Percentiles rank a stretch among this genome's conserved stretches.
These are phyloP conservation scores for Coniosporium apollinis DNA, from an alignment of 495 filamentous ascomycete species.

Conservation along the genomic window DNA sequence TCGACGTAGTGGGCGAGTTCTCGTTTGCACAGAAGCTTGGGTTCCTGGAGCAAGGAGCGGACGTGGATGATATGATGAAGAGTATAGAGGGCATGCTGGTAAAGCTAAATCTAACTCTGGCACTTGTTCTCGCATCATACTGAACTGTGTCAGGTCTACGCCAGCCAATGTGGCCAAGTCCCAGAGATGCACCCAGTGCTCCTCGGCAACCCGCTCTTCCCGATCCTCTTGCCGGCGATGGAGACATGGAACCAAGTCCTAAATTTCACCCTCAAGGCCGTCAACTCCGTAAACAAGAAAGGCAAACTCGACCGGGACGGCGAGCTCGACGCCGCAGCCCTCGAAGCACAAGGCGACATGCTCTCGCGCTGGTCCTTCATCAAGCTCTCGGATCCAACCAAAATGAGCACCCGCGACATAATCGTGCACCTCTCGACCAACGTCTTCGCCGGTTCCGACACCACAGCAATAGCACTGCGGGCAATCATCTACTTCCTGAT, in stretches of 20 bases:
- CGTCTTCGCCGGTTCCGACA: slow-evolving; percentile 17
- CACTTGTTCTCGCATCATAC: neutral
- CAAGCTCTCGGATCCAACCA: slow-evolving; percentile 15
- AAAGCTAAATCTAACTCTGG: neutral
- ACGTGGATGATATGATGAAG: slow-evolving; percentile 11
- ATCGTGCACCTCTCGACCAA: slow-evolving; percentile 20
- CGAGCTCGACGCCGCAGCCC: slow-evolving; percentile 9
- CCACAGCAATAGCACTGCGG: neutral
- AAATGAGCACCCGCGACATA: slow-evolving; percentile 16
- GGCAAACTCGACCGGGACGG: slow-evolving; percentile 22
- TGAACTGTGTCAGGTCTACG: no score
- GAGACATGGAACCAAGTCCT: slow-evolving; percentile 21
- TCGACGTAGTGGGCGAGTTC: slow-evolving; percentile 28
- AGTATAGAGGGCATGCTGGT: slow-evolving; percentile 15
- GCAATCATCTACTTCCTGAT: slow-evolving; percentile 7
- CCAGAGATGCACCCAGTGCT: slow-evolving; percentile 19
- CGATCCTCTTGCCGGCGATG: slow-evolving; percentile 24
- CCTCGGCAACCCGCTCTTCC: slow-evolving; percentile 22
- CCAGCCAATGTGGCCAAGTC: slow-evolving; percentile 18
- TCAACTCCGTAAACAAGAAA: slow-evolving; percentile 3
- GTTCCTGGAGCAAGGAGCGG: slow-evolving; percentile 8
- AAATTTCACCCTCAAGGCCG: slow-evolving; percentile 18
- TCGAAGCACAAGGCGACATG: slow-evolving; percentile 15
- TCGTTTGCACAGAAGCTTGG: slow-evolving; percentile 13
- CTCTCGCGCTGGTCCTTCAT: slow-evolving; percentile 18